Conservation (phyloP, 2,329 filamentous ascomycete species). For the Colletotrichum chlorophyti region DNA sequence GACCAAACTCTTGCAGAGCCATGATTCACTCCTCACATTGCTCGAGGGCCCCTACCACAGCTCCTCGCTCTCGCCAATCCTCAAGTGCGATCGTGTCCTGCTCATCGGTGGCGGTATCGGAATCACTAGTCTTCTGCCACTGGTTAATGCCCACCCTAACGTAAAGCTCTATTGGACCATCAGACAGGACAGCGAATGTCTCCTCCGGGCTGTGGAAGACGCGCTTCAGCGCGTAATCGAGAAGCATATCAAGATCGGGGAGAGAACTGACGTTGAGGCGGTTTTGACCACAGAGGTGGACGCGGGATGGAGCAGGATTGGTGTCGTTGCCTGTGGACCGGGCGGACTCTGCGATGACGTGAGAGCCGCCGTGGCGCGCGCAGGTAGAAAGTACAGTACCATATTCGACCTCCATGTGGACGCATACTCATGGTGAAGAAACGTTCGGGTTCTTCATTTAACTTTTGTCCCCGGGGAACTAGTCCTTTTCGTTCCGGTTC, state of each 20-base stretch:
- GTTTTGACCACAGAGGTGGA: conserved; percentile 39
- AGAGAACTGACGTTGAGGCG: conserved; percentile 39
- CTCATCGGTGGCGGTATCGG: conserved; percentile 56
- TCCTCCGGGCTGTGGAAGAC: conserved; percentile 39
- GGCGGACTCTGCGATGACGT: conserved; percentile 47
- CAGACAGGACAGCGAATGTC: conserved; percentile 31
- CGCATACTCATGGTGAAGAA: too few species aligned
- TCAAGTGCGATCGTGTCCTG: conserved; percentile 43
- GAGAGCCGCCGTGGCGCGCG: conserved; percentile 37
- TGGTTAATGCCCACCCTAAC: conserved; percentile 39
- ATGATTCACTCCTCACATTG: conserved; percentile 40
- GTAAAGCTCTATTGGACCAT: conserved; percentile 46
- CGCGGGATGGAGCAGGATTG: conserved; percentile 38
- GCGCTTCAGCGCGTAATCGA: conserved; percentile 36
- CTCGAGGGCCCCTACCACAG: conserved; percentile 48
- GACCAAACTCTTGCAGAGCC: conserved; percentile 38
- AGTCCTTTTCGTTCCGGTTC: too few species aligned
- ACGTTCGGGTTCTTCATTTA: too few species aligned
- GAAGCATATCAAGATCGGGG: conserved; percentile 43
- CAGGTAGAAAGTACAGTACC: too few species aligned
- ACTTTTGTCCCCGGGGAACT: too few species aligned
- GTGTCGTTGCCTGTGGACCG: conserved; percentile 50
- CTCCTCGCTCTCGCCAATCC: conserved; percentile 34
- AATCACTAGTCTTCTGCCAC: conserved; percentile 51
- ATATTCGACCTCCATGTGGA: too few species aligned